A percentile compares a stretch with the other conserved stretches of the same genome.
Conservation (phyloP, 1,284 basidiomycete species). For the Lignosus rhinocerotis region DNA sequence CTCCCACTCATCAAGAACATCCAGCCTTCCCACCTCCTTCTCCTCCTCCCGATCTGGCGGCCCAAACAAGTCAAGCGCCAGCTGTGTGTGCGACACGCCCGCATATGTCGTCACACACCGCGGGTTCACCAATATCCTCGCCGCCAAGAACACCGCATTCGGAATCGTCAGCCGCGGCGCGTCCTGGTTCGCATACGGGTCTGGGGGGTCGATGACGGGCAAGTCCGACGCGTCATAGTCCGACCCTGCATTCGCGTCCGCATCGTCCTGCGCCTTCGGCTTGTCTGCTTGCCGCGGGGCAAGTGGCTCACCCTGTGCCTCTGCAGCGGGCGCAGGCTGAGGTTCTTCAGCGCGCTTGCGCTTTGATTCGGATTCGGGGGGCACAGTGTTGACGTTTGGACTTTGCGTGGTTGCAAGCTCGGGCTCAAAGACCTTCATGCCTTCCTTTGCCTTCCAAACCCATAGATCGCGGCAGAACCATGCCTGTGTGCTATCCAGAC, state of each 20-base stretch:
- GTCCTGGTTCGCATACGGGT: constrained; percentile 29
- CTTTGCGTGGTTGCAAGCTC: constrained; percentile 20
- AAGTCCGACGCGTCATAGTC: constrained; percentile 80
- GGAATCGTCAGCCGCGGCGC: constrained; percentile 62
- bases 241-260: constrained; percentile 81
- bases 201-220: constrained; percentile 40
- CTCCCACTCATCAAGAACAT: constrained; percentile 90
- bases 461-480: constrained; percentile 96
- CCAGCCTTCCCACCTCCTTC: constrained; percentile 57
- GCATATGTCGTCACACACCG: constrained; percentile 96
- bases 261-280: constrained; percentile 42
- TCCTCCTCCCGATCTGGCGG: constrained; percentile 60
- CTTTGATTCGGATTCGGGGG: constrained; percentile 24
- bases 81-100: constrained; percentile 89
- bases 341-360: constrained; percentile 10
- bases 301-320: constrained; percentile 21
- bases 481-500: constrained; percentile 91
- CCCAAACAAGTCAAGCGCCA: constrained; percentile 90
- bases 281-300: constrained; percentile 34
- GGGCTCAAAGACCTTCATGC: constrained; percentile 49
- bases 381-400: neutral
- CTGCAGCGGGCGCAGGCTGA: neutral
- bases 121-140: constrained; percentile 90
- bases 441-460: constrained; percentile 79
- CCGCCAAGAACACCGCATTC: constrained; percentile 86